Evolutionary conservation across 176 grass and related monocot species (phyloP), one percentile per base, ranked within the genome.

Genomic region (Tillandsia leiboldiana): DNA sequence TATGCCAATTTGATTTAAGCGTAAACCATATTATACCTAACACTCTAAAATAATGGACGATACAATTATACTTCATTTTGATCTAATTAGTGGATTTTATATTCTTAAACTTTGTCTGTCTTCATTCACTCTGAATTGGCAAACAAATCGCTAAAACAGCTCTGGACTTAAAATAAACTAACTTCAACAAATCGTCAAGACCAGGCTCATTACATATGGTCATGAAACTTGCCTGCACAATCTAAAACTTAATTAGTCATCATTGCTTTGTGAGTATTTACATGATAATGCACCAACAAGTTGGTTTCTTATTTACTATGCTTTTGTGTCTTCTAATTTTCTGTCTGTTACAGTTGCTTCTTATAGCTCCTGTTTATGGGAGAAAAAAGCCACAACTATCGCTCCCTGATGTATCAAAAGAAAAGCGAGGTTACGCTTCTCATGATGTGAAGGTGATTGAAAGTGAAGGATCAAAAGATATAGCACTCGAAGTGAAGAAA

Each of bases 361-460:
- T 97, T 72, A 86, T 97, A 75, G 72, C 89, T 85, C 89, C 89
- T 86, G 82, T 83, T 72, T 77, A 14, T 18, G 82, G 81, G 65
- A 84, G 76, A 69, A 90, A 78, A 83, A 85, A 53, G 70, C 69
- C 81, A 68, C 73, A 77, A 70, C 73, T 67, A 69, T 75, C 75
- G 72, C 23, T 83, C 52, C 73, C 66, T 77, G 68, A 73, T 84
- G 50, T 48, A 65, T 54, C 73, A 12, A 62, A 81, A 77, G 73
- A 80, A 64, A 63, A 73, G 64, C 65, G 81, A 64, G 28, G 14
- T 62, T 77, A 59, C 28, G 56, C 65, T 63, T 52, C 5, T 65
- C 24, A 78, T 77, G 51, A 68, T 74, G 72, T 75, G 65, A 83
- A 91, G 50, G 73, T 64, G 52, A 72, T 66, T 74, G 80, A 81